Percentiles rank a stretch among this genome's conserved stretches.
Conservation (phyloP, 257 asterid genomes). For the Misopates orontium region DNA sequence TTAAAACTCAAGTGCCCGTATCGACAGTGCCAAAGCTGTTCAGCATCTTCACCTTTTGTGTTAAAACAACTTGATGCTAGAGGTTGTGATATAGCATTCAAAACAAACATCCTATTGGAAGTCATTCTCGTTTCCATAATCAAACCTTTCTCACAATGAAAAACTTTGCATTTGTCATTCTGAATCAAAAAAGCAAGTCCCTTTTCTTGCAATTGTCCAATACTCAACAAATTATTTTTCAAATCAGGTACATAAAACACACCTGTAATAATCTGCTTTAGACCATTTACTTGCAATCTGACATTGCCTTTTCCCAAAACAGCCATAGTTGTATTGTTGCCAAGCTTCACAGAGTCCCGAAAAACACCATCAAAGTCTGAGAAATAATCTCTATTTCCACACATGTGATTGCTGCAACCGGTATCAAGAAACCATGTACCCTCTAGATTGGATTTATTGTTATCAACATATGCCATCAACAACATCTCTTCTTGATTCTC, state of each 20-base stretch:
- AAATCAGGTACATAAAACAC: too few species aligned
- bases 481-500: neutral
- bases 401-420: slow-evolving; percentile 21
- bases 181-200: too few species aligned
- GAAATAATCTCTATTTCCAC: too few species aligned
- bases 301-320: too few species aligned
- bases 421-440: slow-evolving; percentile 27
- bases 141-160: slow-evolving; percentile 8
- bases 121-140: neutral
- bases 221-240: too few species aligned
- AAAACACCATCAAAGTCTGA: too few species aligned
- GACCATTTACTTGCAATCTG: too few species aligned
- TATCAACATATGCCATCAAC: slow-evolving; percentile 20
- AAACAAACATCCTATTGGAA: neutral
- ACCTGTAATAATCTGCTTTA: too few species aligned
- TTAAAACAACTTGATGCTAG: neutral
- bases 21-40: slow-evolving; percentile 19
- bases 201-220: too few species aligned
- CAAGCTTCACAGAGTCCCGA: too few species aligned
- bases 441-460: neutral
- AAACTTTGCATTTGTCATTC: neutral
- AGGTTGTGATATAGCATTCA: neutral
- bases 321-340: too few species aligned
- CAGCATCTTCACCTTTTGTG: neutral
- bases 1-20: neutral